A percentile compares a stretch with the other conserved stretches of the same genome.
Conservation (phyloP, 805 yeast species). For the Danielozyma ontarioensis region DNA sequence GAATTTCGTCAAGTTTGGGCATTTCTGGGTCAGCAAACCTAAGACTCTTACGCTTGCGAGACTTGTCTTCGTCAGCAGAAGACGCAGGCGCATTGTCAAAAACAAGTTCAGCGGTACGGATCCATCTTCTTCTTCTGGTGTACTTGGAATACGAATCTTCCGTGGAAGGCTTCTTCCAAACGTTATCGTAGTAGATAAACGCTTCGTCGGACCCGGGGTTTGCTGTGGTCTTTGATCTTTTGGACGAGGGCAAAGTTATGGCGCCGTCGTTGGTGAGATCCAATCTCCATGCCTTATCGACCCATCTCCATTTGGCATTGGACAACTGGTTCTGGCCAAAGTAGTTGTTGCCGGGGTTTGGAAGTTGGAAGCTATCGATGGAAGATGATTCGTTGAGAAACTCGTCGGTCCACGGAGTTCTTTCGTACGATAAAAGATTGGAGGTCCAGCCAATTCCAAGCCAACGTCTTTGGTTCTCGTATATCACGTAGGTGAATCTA, state of each 20-base stretch:
- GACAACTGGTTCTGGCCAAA: slow-evolving; percentile 24
- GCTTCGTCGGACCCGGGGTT: slow-evolving; percentile 81
- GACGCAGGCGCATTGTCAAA: slow-evolving; percentile 15
- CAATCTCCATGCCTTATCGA: slow-evolving; percentile 85
- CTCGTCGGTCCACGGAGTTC: slow-evolving; percentile 97
- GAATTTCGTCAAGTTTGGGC: no score
- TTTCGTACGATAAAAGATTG: slow-evolving; percentile 82
- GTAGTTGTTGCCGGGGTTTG: slow-evolving; percentile 51
- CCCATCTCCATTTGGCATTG: slow-evolving; percentile 85
- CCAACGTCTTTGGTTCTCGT: slow-evolving; percentile 96
- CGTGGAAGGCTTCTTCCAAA: slow-evolving; percentile 88
- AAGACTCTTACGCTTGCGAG: slow-evolving; percentile 38
- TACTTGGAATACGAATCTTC: slow-evolving; percentile 87
- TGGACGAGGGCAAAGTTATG: slow-evolving; percentile 60
- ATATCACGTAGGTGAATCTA: slow-evolving; percentile 84
- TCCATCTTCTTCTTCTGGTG: slow-evolving; percentile 94
- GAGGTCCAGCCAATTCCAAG: slow-evolving; percentile 97
- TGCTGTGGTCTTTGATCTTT: slow-evolving; percentile 51
- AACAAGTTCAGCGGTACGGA: slow-evolving; percentile 85
- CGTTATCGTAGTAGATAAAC: slow-evolving; percentile 81
- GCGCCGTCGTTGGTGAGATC: slow-evolving; percentile 89
- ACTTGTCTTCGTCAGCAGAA: no score
- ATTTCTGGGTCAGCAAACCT: slow-evolving; percentile 34
- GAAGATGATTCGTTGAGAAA: slow-evolving; percentile 80
- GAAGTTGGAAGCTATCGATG: slow-evolving; percentile 73